These are phyloP conservation scores for Monosiga brevicollis DNA, from an alignment of 78 protist genomes.

Conservation along the genomic window DNA sequence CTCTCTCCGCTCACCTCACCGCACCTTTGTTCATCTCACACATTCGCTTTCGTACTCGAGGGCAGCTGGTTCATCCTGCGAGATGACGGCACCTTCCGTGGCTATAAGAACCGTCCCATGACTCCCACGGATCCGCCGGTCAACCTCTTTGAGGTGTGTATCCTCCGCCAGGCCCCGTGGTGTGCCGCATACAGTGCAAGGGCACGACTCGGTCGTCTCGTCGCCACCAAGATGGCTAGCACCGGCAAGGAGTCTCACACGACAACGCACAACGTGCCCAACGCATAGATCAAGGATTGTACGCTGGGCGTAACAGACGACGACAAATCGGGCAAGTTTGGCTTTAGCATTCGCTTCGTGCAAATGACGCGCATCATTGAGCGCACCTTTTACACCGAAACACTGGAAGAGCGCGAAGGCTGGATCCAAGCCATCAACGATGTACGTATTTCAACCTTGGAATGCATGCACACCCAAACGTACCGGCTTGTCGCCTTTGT, in stretches of 20 bases:
- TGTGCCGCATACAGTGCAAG: too few species aligned
- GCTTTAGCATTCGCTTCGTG: neutral
- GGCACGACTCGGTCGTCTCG: too few species aligned
- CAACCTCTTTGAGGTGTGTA: neutral
- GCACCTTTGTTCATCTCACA: too few species aligned
- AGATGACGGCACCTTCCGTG: neutral
- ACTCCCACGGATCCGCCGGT: neutral
- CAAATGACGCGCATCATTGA: neutral
- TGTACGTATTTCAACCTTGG: too few species aligned
- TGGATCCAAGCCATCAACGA: neutral
- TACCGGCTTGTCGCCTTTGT: too few species aligned
- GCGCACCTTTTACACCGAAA: neutral
- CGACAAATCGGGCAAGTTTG: neutral
- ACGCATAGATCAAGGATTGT: neutral
- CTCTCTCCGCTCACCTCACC: too few species aligned
- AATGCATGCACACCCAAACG: too few species aligned
- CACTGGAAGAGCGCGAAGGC: neutral
- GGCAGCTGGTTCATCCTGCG: neutral
- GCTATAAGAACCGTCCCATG: neutral
- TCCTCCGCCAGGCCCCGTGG: too few species aligned
- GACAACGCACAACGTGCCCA: too few species aligned
- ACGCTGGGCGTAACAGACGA: neutral
- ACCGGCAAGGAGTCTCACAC: too few species aligned
- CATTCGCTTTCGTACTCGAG: neutral
- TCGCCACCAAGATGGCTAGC: too few species aligned